Percentiles rank a stretch among this genome's conserved stretches.
These are phyloP conservation scores for Yamadazyma jaroonii DNA, from an alignment of 1,139 yeast species.

Conservation along the genomic window DNA sequence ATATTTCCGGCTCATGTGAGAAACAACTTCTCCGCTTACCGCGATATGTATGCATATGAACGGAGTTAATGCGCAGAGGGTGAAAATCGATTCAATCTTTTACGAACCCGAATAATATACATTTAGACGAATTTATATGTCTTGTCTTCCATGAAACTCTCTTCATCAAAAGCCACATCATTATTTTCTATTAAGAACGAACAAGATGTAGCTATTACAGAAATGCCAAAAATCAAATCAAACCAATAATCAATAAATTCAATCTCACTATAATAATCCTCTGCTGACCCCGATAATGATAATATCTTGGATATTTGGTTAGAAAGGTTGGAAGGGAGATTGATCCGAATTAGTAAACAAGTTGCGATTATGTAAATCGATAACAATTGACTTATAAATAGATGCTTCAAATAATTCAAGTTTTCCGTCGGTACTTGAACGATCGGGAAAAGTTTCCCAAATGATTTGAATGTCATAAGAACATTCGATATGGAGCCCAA, in stretches of 20 bases:
- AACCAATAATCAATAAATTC: constrained; percentile 75
- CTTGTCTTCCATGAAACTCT: constrained; percentile 24
- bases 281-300: constrained; percentile 34
- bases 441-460: constrained; percentile 27
- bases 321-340: constrained; percentile 62
- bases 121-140: not conserved
- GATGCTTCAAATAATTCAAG: constrained; percentile 38
- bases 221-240: constrained; percentile 65
- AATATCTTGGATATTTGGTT: constrained; percentile 46
- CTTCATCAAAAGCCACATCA: constrained; percentile 30
- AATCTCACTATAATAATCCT: constrained; percentile 39
- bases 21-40: not conserved
- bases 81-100: no score
- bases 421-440: constrained; percentile 17
- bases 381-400: constrained; percentile 64
- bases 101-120: no score
- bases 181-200: constrained; percentile 32
- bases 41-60: not conserved
- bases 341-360: constrained; percentile 70
- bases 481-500: constrained; percentile 68
- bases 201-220: constrained; percentile 51
- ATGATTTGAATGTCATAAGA: constrained; percentile 46
- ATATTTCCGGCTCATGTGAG: not conserved
- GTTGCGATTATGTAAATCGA: constrained; percentile 84
- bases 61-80: no score